Conservation (phyloP, 371 early-diverging fungal genomes). For the Coemansia sp. region DNA sequence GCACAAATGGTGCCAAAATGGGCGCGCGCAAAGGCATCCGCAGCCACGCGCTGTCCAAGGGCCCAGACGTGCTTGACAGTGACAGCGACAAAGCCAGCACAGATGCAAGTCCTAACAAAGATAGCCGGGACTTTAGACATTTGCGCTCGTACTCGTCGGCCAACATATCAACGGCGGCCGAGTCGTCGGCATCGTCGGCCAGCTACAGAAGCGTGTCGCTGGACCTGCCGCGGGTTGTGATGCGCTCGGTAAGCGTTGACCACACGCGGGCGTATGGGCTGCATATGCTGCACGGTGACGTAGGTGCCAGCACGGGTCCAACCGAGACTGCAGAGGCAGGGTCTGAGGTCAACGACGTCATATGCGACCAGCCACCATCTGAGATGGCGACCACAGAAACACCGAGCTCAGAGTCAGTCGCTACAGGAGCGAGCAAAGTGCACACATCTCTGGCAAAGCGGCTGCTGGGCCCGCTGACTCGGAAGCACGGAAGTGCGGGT, state of each 20-base stretch:
- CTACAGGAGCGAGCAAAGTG: background rate
- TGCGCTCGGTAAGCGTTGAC: conserved; percentile 46
- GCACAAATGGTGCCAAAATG: background rate
- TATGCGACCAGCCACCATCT: background rate
- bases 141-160: conserved; percentile 17
- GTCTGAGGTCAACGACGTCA: background rate
- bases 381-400: too few relatives aligned
- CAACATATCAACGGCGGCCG: conserved; percentile 24
- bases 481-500: conserved; percentile 9
- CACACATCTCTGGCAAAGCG: conserved; percentile 21
- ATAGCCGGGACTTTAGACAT: background rate
- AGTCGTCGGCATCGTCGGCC: conserved; percentile 13
- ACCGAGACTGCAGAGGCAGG: background rate
- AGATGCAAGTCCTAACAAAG: background rate
- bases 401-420: too few relatives aligned
- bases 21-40: background rate
- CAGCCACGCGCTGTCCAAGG: conserved; percentile 13
- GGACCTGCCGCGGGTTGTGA: conserved; percentile 16
- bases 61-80: background rate
- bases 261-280: conserved; percentile 31
- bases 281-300: conserved; percentile 13
- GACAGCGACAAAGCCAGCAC: conserved; percentile 1
- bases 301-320: background rate
- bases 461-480: conserved; percentile 27
- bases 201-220: conserved; percentile 5